Conservation (phyloP, 371 early-diverging fungal genomes). For the Actinomortierella ambigua region DNA sequence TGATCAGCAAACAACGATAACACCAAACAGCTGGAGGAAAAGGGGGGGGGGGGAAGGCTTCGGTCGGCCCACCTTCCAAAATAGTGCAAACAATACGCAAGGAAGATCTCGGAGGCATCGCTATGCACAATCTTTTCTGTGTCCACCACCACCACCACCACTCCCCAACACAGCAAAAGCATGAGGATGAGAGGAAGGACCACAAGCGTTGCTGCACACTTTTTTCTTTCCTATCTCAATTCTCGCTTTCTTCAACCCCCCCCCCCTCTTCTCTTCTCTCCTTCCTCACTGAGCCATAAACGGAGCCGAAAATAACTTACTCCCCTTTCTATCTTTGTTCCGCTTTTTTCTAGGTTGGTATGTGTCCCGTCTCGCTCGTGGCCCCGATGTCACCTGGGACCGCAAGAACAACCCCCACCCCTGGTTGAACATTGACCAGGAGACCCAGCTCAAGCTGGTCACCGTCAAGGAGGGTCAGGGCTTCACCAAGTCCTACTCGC, state of each 20-base stretch:
- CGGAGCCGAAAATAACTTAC: too few species aligned
- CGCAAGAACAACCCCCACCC: conserved; percentile 70
- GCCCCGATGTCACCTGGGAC: conserved; percentile 74
- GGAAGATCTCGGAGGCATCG: too few species aligned
- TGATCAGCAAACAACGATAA: too few species aligned
- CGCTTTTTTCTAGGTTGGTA: conserved; percentile 48
- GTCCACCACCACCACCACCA: too few species aligned
- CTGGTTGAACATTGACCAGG: conserved; percentile 68
- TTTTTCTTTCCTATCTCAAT: not conserved
- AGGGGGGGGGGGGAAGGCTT: too few species aligned
- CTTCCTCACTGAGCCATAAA: too few species aligned
- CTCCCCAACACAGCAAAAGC: too few species aligned
- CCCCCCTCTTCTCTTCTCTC: not conserved
- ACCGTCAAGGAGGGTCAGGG: conserved; percentile 55
- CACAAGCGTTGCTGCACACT: not conserved
- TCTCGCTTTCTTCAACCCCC: not conserved
- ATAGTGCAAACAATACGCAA: too few species aligned
- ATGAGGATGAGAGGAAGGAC: too few species aligned
- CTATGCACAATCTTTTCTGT: too few species aligned
- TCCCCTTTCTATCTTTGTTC: not conserved
- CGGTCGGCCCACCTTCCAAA: too few species aligned
- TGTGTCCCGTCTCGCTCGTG: conserved; percentile 61
- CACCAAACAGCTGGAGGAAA: too few species aligned
- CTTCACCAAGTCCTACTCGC: conserved; percentile 46
- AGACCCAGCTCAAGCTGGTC: conserved; percentile 70